Percentiles rank a stretch among this genome's conserved stretches.
Evolutionary conservation across 495 filamentous ascomycete genomes (phyloP).

Genomic region (Neurospora intermedia): DNA sequence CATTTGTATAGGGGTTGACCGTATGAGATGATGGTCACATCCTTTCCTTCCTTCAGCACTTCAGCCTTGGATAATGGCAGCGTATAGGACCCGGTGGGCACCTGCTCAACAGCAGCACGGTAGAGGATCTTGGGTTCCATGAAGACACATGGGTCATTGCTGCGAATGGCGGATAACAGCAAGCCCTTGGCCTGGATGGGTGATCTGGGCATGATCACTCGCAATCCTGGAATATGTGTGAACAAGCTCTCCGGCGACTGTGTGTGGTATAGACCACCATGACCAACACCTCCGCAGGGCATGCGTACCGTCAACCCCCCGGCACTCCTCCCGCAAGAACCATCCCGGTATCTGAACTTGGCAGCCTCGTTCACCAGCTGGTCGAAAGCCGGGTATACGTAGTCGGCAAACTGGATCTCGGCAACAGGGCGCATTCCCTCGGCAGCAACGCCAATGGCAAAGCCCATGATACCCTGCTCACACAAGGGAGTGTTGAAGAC

Average conservation of each 20-base stretch:
- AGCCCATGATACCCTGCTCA: conserved; percentile 92
- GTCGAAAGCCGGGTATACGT: conserved; percentile 93
- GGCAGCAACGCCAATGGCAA: conserved; percentile 79
- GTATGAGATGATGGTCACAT: conserved; percentile 84
- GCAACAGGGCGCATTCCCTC: conserved; percentile 91
- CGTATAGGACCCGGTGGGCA: conserved; percentile 71
- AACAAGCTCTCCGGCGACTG: conserved; percentile 92
- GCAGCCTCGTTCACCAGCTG: conserved; percentile 96
- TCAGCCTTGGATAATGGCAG: conserved; percentile 86
- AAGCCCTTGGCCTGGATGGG: conserved; percentile 90
- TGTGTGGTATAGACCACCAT: conserved; percentile 90
- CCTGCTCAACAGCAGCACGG: conserved; percentile 89
- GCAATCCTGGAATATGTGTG: conserved; percentile 80
- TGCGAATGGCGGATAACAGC: conserved; percentile 67
- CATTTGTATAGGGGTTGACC: conserved; percentile 89
- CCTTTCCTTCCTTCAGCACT: conserved; percentile 68
- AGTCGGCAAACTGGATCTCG: conserved; percentile 97
- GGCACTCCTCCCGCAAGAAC: conserved; percentile 51
- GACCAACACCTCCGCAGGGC: conserved; percentile 92
- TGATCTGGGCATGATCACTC: conserved; percentile 82
- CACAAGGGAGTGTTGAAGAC: conserved; percentile 95
- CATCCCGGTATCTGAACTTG: conserved; percentile 84
- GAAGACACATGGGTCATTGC: conserved; percentile 86
- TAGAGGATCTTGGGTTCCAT: conserved; percentile 97
- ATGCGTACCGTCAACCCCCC: conserved; percentile 85